These are phyloP conservation scores for Ceratocystis alfenasii DNA, from an alignment of 2,329 filamentous ascomycete genomes.

Conservation along the genomic window DNA sequence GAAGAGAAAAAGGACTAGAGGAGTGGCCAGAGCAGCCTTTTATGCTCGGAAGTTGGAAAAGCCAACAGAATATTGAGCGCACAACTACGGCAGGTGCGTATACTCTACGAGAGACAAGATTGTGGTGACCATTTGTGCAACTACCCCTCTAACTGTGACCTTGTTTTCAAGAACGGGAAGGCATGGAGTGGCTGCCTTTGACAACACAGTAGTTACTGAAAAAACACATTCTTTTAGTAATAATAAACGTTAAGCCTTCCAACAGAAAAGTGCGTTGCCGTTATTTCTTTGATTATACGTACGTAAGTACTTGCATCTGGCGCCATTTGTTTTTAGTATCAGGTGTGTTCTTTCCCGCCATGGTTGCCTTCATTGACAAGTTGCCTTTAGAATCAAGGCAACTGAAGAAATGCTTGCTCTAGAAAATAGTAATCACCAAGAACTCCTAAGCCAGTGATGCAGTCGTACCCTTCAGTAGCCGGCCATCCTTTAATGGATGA, in stretches of 20 bases:
- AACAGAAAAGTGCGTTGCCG: background rate
- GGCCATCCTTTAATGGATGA: constrained; percentile 34
- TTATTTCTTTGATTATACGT: background rate
- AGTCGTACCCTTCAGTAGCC: constrained; percentile 36
- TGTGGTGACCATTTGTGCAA: background rate
- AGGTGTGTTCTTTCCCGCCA: background rate
- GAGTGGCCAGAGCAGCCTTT: background rate
- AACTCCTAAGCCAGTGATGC: constrained; percentile 40
- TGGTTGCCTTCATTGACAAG: background rate
- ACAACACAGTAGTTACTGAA: background rate
- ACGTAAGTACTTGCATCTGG: background rate
- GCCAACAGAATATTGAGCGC: background rate
- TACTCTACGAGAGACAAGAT: background rate
- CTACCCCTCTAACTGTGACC: background rate
- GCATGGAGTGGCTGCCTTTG: background rate
- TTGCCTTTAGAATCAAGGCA: constrained; percentile 6
- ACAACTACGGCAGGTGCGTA: background rate
- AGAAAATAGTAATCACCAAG: constrained; percentile 34
- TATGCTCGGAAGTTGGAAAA: background rate
- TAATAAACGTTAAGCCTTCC: background rate
- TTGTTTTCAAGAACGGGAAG: background rate
- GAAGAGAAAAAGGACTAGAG: background rate
- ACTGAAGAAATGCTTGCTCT: constrained; percentile 28
- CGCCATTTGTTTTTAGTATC: background rate
- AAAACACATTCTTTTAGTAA: background rate